Base-by-base conservation (phyloP, 768 basidiomycete species). In the Termitomyces sp. region DNA sequence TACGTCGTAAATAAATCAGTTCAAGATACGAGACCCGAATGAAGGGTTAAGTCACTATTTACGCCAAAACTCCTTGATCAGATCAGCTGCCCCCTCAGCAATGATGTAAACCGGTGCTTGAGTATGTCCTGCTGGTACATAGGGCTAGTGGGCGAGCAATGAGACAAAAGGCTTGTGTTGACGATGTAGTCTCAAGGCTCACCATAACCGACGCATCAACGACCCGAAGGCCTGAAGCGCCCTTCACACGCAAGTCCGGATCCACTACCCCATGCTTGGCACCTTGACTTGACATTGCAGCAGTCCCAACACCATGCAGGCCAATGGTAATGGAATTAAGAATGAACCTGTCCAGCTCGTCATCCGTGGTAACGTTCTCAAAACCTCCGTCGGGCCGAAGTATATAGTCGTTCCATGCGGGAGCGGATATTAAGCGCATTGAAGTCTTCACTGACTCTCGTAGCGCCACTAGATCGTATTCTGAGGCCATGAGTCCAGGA, bases 401-500 rank as follows among this genome's bases (percentile, higher is more conserved):
- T 5, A 67, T 44, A 41, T 64, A 65, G 27, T 50, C 56, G 2
- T 52, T 33, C 60, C 59, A 66, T 12, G 58, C 60, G 3, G 64
- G 54, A 1, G 63, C 63, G 13, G 56, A 5, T 12, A 67, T 16
- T 35, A 72, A 68, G 12, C 54, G 53, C 5, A 52, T 33, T 13
- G 31, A 43, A 10, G 33, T 59, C 27, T 58, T 56, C 42, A 68
- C 32, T 13, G 62, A 56, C 49, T 66, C 62, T 10, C 62, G 56
- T 33, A 69, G 54, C 5, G 61, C 53, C 18, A 58, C 46, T 22
- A 63, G 29, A 52, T 69, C 69, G 44, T 62, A 53, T 23, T 55
- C 59, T 1, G 58, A 52, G 18, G 35, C 56, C 36, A 76, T 70
- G n/a, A 53, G 38, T 15, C 40, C 54, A 1, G 77, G 76, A 59